Evolutionary conservation across 164 flowering plant genomes (phyloP), one percentile per base, ranked within the genome.

Genomic region (Liriodendron chinense): DNA sequence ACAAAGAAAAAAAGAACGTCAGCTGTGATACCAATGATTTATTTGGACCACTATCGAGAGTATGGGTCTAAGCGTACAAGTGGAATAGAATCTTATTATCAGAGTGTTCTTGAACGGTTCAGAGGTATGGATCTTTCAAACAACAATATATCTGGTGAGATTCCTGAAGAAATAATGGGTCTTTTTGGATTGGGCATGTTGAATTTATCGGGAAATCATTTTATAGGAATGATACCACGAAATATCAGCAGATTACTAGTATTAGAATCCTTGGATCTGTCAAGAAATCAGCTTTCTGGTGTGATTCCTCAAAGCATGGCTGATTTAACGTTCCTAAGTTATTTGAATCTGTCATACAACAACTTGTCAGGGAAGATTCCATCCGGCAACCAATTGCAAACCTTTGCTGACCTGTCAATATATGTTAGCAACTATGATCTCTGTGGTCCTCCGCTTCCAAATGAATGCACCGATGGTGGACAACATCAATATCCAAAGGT

Each of bases 281-380:
- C 68, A 26, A 20, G 50, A 8, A 72, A 72, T 47, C 4, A 1
- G 21, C 74, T 72, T 7, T 59, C 50, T 2, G 68, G 74, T 12
- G 10, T 12, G 14, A 62, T 61, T 47, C 66, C 74, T 2, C 25
- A 2, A 18, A 62, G 56, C 50, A 0, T 72, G 0, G n/a, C 74
- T 23, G 1, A 14, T 12, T 9, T 72, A 9, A 1, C 1, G 20
- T 28, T n/a, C 26, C 14, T 73, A 14, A 47, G 21, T 47, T 7
- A 0, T 12, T 73, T 73, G 61, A 47, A 73, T 34, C 47, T 73
- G 53, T 73, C 75, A 20, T 21, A 73, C 49, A 73, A 64, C n/a
- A 64, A 73, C 28, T 47, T 73, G 26, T 73, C 75, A 0, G 59
- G 69, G 47, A 22, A 12, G 21, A 73, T 62, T 34, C 75, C 75